phyloP scores from a whole-genome alignment of 2,329 filamentous ascomycete genomes.

The Colletotrichum trifolii region DNA sequence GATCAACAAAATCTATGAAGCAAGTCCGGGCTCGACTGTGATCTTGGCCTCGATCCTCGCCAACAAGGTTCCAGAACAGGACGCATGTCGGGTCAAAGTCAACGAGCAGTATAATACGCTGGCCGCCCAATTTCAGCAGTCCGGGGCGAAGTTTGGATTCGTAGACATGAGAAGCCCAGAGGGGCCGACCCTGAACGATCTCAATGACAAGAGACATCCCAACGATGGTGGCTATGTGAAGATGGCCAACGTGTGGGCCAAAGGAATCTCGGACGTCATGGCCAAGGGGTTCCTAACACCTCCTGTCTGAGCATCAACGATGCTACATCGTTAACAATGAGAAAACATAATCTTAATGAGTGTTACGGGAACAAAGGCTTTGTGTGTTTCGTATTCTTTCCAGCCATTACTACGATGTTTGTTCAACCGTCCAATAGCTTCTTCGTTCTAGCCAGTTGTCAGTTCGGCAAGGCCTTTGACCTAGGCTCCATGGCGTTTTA shows the following conservation, averaged over 20 bases:
- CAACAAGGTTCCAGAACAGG: conserved; percentile 32
- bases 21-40: conserved; percentile 35
- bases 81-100: conserved; percentile 35
- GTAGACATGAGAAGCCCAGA: conserved; percentile 39
- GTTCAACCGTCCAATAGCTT: too few species aligned
- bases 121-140: conserved; percentile 16
- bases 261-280: conserved; percentile 33
- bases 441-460: too few species aligned
- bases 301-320: neutral
- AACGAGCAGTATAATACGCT: conserved; percentile 35
- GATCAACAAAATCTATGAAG: conserved; percentile 32
- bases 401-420: too few species aligned
- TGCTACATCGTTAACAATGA: too few species aligned
- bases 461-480: too few species aligned
- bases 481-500: too few species aligned
- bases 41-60: conserved; percentile 27
- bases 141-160: conserved; percentile 35
- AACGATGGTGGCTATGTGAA: conserved; percentile 34
- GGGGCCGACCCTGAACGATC: conserved; percentile 32
- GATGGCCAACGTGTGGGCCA: conserved; percentile 34
- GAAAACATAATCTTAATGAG: too few species aligned
- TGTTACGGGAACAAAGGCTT: too few species aligned
- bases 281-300: conserved; percentile 32
- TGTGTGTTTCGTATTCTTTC: too few species aligned
- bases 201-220: conserved; percentile 31